Base-by-base conservation (phyloP, 495 filamentous ascomycete species). In the Pseudomonodictys pantanalensis region DNA sequence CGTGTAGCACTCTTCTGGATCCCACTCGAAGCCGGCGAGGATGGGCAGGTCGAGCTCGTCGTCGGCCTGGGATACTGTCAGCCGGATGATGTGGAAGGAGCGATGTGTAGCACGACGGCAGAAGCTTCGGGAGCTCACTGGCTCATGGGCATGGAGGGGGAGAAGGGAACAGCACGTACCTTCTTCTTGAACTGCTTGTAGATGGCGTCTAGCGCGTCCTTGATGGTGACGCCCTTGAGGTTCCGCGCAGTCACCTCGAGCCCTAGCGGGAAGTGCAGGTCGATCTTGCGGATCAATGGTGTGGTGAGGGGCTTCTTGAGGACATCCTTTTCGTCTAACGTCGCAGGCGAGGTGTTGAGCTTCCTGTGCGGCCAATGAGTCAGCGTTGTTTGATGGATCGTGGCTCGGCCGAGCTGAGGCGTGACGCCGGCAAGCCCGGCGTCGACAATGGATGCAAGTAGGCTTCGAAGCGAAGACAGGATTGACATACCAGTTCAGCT, bases 151-250 rank as follows among this genome's bases (percentile, higher is more conserved):
- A 45, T 12, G 25, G 42, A 47, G 17, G 12, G 47, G 43, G 17
- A 35, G 12, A 42, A 59, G 32, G 15, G 33, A n/a, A 35, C 43
- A n/a, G 32, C 10, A 56, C 75, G 57, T 76, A 89, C 91, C 85
- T 90, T 85, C 84, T 95, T 96, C 81, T 92, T 92, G 80, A 86
- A 93, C 64, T 87, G 83, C 78, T 95, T 95, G 81, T 93, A 78
- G 77, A 96, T 96, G 65, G 88, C 91, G 72, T 95, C 90, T 69
- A 95, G 71, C 53, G 90, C 91, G 74, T 96, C 91, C 77, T 95
- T 95, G 78, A 96, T 89, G 35, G 91, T 96, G 62, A 96, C 90
- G 32, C 91, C 91, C 72, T 92, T 92, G 58, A 88, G 73, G 72
- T 96, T 96, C 62, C 91, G 81, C 62, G 91, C 91, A 35, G 89